Conservation (phyloP, 345 rosid genomes). For the Arabis alpina region DNA sequence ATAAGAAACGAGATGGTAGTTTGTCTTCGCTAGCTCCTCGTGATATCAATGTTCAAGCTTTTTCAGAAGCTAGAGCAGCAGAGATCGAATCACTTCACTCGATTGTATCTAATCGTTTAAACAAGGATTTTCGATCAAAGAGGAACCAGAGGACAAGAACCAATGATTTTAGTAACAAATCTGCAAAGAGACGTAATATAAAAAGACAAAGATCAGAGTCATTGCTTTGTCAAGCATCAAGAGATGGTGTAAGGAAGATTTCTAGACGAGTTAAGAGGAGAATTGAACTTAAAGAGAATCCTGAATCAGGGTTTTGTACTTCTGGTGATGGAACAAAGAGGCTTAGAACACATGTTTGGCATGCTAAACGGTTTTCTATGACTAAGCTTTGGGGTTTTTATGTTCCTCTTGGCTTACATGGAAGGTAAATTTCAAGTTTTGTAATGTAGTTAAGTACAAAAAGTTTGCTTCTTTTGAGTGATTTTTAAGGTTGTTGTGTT, state of each 20-base stretch:
- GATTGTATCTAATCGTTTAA: constrained; percentile 53
- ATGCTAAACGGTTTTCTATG: constrained; percentile 86
- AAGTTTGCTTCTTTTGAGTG: neutral
- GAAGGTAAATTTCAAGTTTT: constrained; percentile 54
- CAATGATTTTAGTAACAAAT: constrained; percentile 58
- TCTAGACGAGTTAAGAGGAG: constrained; percentile 66
- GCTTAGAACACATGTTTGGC: constrained; percentile 93
- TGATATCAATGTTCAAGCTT: constrained; percentile 65
- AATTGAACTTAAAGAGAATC: constrained; percentile 63
- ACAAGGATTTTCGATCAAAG: constrained; percentile 61
- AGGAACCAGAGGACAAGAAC: constrained; percentile 90
- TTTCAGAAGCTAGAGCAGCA: constrained; percentile 66
- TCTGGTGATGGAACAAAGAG: constrained; percentile 90
- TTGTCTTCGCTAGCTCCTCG: constrained; percentile 54
- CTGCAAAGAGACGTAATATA: constrained; percentile 51
- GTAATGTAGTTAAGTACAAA: neutral
- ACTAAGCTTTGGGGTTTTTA: constrained; percentile 82
- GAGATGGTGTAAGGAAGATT: constrained; percentile 39
- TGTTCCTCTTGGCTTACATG: constrained; percentile 88
- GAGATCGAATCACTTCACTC: constrained; percentile 79
- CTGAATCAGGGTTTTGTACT: constrained; percentile 58
- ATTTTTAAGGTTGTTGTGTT: neutral
- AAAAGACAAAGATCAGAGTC: constrained; percentile 52
- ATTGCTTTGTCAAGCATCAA: constrained; percentile 31
- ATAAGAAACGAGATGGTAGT: constrained; percentile 28